Evolutionary conservation across 495 filamentous ascomycete species (phyloP).

Genomic region (Xylaria longipes): DNA sequence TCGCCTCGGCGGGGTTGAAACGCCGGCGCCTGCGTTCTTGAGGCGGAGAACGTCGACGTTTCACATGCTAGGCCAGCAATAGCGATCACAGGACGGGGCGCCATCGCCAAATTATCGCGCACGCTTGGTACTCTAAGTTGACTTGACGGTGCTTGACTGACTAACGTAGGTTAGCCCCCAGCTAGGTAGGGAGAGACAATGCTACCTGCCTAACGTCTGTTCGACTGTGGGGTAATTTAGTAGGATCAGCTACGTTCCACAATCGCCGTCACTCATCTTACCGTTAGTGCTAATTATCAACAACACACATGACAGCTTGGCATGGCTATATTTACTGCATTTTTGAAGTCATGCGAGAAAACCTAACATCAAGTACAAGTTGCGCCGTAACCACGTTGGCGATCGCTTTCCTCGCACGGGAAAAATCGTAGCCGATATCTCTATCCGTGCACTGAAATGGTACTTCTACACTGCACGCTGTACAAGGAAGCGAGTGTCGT

Average conservation of each 20-base stretch:
- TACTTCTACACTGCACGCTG: not conserved
- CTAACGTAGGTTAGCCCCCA: not conserved
- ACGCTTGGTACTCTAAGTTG: not conserved
- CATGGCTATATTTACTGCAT: not conserved
- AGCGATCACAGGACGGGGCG: constrained; percentile 53
- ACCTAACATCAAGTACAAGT: not conserved
- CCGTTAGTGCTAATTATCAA: not conserved
- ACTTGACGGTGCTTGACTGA: not conserved
- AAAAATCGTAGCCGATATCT: not conserved
- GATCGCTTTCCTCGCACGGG: not conserved
- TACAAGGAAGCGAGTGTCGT: not conserved
- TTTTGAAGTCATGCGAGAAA: not conserved
- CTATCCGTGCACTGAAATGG: not conserved
- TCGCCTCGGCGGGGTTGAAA: constrained; percentile 58
- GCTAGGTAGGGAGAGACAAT: not conserved
- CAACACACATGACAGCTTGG: not conserved
- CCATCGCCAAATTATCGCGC: constrained; percentile 26
- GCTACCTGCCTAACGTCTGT: not conserved
- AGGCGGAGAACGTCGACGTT: constrained; percentile 62
- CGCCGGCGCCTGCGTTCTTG: constrained; percentile 56
- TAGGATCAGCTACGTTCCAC: not conserved
- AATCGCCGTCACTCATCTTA: not conserved
- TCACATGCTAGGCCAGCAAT: constrained; percentile 64
- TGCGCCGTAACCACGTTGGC: not conserved
- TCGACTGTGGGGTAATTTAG: constrained; percentile 7